Base-by-base conservation (phyloP, 2,329 filamentous ascomycete species). In the Fusarium sp. region DNA sequence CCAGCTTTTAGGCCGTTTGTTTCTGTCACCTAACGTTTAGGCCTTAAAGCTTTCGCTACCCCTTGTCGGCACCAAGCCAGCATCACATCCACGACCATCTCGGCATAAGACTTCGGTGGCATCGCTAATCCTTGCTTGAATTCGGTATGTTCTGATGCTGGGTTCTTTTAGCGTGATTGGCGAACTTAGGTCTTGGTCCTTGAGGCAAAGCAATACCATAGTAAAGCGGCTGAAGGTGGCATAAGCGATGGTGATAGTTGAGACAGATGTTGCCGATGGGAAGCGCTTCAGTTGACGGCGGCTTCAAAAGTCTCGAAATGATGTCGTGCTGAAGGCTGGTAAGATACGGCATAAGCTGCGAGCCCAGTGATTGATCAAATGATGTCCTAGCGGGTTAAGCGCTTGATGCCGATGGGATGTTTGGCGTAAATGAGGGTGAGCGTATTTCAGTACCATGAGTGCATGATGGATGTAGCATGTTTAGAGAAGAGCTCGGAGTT, bases 101-200 rank as follows among this genome's bases (percentile, higher is more conserved):
- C 15, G 32, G 3, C 8, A 24, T 8, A 27, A 41, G 24, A 34
- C 43, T 38, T 52, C 20, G 29, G n/a, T 55, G 51, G 48, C 51
- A 54, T 68, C 25, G 18, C 46, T 27, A n/a, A 16, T 43, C 46
- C 47, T 60, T 40, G 32, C 53, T 25, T 30, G 40, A 24, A 3
- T 11, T 51, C 13, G 41, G 29, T 41, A 65, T 70, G 53, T 40
- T 62, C 32, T 66, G 40, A 53, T 30, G 30, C 48, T 48, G 34
- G 44, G 25, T 10, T 55, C 3, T 27, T 57, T 24, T 58, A 41
- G 27, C n/a, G 18, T 55, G 40, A 66, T 55, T 32, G 25, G 29
- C 6, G n/a, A 24, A 18, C 20, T 27, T 4, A 48, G 25, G 43
- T 13, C 51, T 52, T 40, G 20, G 18, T 29, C 27, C 9, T 38